Evolutionary conservation across 495 filamentous ascomycete species (phyloP), one percentile per base, ranked within the genome.

Genomic region (Xylaria venustula): DNA sequence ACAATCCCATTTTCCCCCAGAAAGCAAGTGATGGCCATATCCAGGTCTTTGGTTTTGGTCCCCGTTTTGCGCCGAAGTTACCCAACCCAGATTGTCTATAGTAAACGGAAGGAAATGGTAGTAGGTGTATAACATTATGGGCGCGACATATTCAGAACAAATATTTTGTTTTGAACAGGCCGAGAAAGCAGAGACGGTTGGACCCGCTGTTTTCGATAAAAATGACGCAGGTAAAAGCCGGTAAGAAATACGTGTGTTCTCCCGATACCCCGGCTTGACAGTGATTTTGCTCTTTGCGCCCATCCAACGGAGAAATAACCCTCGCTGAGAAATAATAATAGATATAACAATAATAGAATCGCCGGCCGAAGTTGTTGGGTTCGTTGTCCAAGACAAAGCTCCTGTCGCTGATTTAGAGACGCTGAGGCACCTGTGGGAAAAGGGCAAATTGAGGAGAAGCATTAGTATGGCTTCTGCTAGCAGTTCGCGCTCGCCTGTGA

Each of bases 401-500:
- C 41, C 20, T 23, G 9, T 36, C 6, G 41, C 1, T 9, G 3
- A 1, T 25, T 40, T 28, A 60, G 28, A 28, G 40, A 11, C 50
- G 60, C 46, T 32, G 51, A 11, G 52, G 15, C 30, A 56, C 36
- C 19, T 62, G 60, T n/a, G 69, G 69, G 60, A 68, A 69, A n/a
- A 71, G 64, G 4, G 66, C 64, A 20, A 71, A 67, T 42, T 67
- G 66, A n/a, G 69, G 69, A 30, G 63, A 54, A 2, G 48, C 54
- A 25, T 28, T 50, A 32, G 26, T 36, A 15, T 71, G 66, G 62
- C 64, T 69, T 11, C 64, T 60, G 54, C 69, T 71, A 26, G 69
- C 66, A 22, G 69, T 71, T n/a, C 69, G 61, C 17, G 69, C 67
- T 25, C 69, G 66, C 46, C 66, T 55, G 7, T 67, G 69, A 34